A percentile compares a stretch with the other conserved stretches of the same genome.
Conservation (phyloP, 768 basidiomycete species). For the Lentinus tigrinus region DNA sequence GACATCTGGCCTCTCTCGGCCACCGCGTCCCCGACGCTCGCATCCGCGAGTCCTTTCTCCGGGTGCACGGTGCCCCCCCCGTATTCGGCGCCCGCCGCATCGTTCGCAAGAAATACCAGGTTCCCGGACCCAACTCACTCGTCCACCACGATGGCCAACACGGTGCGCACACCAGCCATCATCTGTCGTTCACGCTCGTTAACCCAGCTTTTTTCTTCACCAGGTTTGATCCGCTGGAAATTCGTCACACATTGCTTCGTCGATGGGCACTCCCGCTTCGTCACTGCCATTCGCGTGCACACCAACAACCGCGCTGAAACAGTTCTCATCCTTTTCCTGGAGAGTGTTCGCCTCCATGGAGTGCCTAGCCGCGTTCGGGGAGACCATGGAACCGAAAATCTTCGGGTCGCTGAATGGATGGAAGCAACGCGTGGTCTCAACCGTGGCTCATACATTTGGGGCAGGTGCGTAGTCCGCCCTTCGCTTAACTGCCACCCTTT, state of each 20-base stretch:
- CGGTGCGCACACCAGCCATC: not conserved
- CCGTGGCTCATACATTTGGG: slow-evolving; percentile 31
- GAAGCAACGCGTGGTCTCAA: slow-evolving; percentile 30
- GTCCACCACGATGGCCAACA: slow-evolving; percentile 28
- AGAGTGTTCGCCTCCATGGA: slow-evolving; percentile 25
- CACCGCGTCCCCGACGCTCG: not conserved
- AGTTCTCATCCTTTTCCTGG: slow-evolving; percentile 34
- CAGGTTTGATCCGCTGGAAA: slow-evolving; percentile 22
- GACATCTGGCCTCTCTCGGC: not conserved
- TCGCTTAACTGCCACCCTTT: not conserved
- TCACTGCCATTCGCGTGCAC: slow-evolving; percentile 33
- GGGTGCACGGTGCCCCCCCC: not conserved
- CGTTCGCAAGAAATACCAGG: slow-evolving; percentile 15
- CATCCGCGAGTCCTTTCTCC: not conserved
- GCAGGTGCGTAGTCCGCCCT: slow-evolving; percentile 10
- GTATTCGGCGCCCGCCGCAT: slow-evolving; percentile 2
- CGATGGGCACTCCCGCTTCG: slow-evolving; percentile 24
- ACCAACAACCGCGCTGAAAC: slow-evolving; percentile 40
- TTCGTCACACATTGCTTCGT: slow-evolving; percentile 25
- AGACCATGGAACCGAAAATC: slow-evolving; percentile 42
- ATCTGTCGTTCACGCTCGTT: not conserved
- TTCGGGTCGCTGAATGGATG: slow-evolving; percentile 33
- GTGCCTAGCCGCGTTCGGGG: slow-evolving; percentile 33
- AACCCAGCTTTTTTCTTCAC: too few species aligned
- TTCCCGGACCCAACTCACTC: slow-evolving; percentile 22